Percentiles rank a stretch among this genome's conserved stretches.
Evolutionary conservation across 352 stramenopile genomes (phyloP).

Genomic region (Phytophthora chlamydospora): DNA sequence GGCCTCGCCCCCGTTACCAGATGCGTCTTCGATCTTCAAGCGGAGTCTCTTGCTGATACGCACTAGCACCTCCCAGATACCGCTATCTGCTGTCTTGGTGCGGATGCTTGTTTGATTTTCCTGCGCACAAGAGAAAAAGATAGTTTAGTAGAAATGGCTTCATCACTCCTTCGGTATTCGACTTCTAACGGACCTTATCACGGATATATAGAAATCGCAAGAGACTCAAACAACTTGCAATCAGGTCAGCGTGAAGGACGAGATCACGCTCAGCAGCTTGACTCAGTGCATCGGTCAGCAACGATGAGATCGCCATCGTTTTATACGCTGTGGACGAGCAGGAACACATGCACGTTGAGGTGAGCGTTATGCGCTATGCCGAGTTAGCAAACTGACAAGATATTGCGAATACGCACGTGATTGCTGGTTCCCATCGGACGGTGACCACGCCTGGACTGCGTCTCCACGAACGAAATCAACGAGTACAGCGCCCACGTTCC

Average conservation of each 20-base stretch:
- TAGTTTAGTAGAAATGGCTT: background rate
- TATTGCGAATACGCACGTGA: slow-evolving; percentile 38
- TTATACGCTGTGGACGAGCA: slow-evolving; percentile 29
- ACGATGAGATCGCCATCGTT: slow-evolving; percentile 25
- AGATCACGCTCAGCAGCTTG: slow-evolving; percentile 65
- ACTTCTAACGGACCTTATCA: slow-evolving; percentile 53
- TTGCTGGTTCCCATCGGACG: slow-evolving; percentile 4
- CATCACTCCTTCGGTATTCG: background rate
- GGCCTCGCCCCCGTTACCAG: background rate
- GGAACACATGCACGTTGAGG: background rate
- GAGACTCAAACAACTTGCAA: slow-evolving; percentile 73
- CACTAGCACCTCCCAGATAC: slow-evolving; percentile 23
- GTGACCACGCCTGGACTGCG: slow-evolving; percentile 48
- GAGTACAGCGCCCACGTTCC: slow-evolving; percentile 68
- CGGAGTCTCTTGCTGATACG: slow-evolving; percentile 43
- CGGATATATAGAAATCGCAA: slow-evolving; percentile 67
- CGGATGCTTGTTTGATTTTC: slow-evolving; percentile 42
- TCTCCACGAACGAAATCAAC: slow-evolving; percentile 66
- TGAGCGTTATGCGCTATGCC: slow-evolving; percentile 20
- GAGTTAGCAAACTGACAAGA: background rate
- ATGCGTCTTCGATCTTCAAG: slow-evolving; percentile 35
- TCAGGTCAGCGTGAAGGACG: slow-evolving; percentile 60
- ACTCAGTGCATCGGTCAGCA: slow-evolving; percentile 43
- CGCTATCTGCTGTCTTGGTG: slow-evolving; percentile 7
- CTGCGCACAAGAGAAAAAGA: slow-evolving; percentile 21